Conservation (phyloP, 2,329 filamentous ascomycete genomes). For the Ambrosiella beaveri region DNA sequence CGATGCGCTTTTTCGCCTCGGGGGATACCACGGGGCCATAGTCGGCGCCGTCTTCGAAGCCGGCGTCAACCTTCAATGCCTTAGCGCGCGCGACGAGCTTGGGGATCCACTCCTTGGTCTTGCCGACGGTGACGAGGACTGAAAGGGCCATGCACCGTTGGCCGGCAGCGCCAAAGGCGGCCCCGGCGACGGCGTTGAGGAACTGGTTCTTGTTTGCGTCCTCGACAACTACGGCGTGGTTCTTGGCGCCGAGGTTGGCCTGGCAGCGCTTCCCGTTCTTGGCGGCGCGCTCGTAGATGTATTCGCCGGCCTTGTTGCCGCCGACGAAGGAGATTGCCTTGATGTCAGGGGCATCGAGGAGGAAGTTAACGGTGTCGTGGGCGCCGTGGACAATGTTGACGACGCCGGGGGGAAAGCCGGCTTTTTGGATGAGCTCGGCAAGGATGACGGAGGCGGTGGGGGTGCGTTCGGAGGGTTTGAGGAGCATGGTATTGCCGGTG, state of each 20-base stretch:
- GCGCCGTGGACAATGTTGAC: slow-evolving; percentile 71
- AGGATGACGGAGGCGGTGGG: slow-evolving; percentile 75
- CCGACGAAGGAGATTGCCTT: slow-evolving; percentile 79
- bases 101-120: slow-evolving; percentile 66
- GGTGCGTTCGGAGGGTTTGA: slow-evolving; percentile 77
- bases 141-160: slow-evolving; percentile 79
- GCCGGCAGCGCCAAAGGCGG: slow-evolving; percentile 69
- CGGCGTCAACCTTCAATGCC: slow-evolving; percentile 56
- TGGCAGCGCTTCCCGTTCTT: slow-evolving; percentile 80
- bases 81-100: slow-evolving; percentile 65
- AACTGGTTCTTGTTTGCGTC: slow-evolving; percentile 86
- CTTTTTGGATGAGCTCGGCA: slow-evolving; percentile 61
- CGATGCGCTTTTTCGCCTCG: slow-evolving; percentile 62
- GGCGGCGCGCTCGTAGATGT: slow-evolving; percentile 63
- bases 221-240: slow-evolving; percentile 68
- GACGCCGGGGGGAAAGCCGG: slow-evolving; percentile 66
- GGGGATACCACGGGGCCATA: slow-evolving; percentile 69
- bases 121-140: slow-evolving; percentile 67
- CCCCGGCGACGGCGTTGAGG: slow-evolving; percentile 66
- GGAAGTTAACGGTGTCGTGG: slow-evolving; percentile 68
- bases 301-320: slow-evolving; percentile 75
- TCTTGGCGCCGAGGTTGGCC: slow-evolving; percentile 77
- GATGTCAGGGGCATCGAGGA: slow-evolving; percentile 69
- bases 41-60: slow-evolving; percentile 65
- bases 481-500: slow-evolving; percentile 65